Evolutionary conservation across 192 early-diverging fungal species (phyloP), one percentile per base, ranked within the genome.

Genomic region (Linnemannia schmuckeri): DNA sequence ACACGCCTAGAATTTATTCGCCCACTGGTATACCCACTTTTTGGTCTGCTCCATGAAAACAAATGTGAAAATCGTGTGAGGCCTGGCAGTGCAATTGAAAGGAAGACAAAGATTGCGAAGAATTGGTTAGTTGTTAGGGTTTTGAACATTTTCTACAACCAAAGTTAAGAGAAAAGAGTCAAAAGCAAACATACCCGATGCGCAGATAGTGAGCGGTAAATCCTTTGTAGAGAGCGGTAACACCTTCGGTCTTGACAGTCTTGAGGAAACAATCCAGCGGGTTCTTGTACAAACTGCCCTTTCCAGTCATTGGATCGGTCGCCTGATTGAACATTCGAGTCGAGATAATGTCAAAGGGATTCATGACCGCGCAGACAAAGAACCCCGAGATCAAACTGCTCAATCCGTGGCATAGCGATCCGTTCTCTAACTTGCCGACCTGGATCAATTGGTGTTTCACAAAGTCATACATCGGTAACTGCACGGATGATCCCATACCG

Each of bases 271-370:
- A 98, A 88, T 99, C 96, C 33, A 95, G 70, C 6, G 95, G 94
- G 57, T 89, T 94, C 88, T 91, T 94, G 90, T 99, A 99, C 75
- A 97, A 78, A 22, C 94, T 89, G 20, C 84, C 84, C 22, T 95
- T 66, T 75, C 79, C 79, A 6, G 79, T 81, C 63, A 75, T n/a
- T 20, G 79, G 79, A 75, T 81, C 79, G 22, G 79, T 72, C 13
- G 79, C 37, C 76, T 98, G 97, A 82, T 98, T 98, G 91, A 97
- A 98, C 96, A 98, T 98, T 71, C 98, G 92, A 15, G 97, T 97
- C 70, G 92, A 96, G 55, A 98, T 94, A 18, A 98, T 97, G 89
- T 99, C 98, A 78, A 98, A 97, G 24, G 98, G 97, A 77, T 99
- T 98, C 97, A 99, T 99, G 47, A 93, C 95, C 35, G 92, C 86